phyloP scores from a whole-genome alignment of 1,284 basidiomycete genomes.

The Puccinia triticina region DNA sequence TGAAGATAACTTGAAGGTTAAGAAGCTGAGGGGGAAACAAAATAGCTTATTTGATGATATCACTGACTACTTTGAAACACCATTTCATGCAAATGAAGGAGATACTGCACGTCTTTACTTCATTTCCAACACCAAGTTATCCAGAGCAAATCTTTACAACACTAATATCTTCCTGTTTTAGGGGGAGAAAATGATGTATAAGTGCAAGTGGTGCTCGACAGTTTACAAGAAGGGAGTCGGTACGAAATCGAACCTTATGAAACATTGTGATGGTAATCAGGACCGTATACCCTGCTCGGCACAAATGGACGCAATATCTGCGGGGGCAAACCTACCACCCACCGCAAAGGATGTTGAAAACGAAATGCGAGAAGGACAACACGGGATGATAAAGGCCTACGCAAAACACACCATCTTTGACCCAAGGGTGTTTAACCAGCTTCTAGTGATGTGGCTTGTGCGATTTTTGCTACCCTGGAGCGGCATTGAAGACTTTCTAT shows the following conservation, averaged over 20 bases:
- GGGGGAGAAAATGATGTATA: not conserved
- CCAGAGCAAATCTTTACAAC: not conserved
- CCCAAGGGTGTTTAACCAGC: not conserved
- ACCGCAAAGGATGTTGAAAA: not conserved
- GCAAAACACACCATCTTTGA: not conserved
- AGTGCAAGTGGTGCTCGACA: not conserved
- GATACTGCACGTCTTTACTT: too few relatives aligned
- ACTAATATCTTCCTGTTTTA: not conserved
- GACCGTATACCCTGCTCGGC: not conserved
- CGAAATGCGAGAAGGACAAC: not conserved
- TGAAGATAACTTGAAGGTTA: not conserved
- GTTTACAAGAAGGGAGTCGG: not conserved
- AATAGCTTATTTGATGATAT: conserved; percentile 8
- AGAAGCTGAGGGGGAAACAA: not conserved
- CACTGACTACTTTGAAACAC: too few relatives aligned
- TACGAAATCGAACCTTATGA: not conserved
- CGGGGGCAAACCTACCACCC: not conserved
- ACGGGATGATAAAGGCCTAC: not conserved
- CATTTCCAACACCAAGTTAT: not conserved
- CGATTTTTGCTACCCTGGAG: too few relatives aligned
- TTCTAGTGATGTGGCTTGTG: not conserved
- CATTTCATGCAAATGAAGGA: too few relatives aligned
- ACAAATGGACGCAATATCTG: not conserved
- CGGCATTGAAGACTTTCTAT: too few relatives aligned
- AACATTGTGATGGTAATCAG: too few relatives aligned